Base-by-base conservation (phyloP, 202 grass and related monocot species). In the Musa balbisiana region DNA sequence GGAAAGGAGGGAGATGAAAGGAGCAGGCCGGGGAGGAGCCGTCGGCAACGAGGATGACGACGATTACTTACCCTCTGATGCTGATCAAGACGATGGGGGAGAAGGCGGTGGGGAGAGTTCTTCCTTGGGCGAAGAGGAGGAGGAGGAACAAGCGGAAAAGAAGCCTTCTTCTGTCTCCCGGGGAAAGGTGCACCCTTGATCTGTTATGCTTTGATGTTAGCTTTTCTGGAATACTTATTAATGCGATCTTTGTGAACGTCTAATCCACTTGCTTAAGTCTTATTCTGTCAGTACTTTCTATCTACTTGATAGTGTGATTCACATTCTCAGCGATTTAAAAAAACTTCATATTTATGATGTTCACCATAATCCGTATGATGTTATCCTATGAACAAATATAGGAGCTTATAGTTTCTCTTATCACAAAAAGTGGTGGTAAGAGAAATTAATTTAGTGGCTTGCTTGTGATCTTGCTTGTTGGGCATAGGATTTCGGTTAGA, bases 41-140 rank as follows among this genome's bases (percentile, higher is more conserved):
- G 56, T 12, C 13, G 76, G 76, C 8, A 74, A 75, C 24, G 80
- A 89, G 23, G 89, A 79, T 26, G 93, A 97, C 20, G 90, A 91
- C 24, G 88, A 93, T 54, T 97, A 97, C 86, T 59, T 66, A 51
- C 90, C 88, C 19, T 89, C 86, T 1, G 82, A 92, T 22, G 77
- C 69, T 19, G 72, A 76, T 27, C 19, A 67, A 3, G 73, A 50
- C 2, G 78, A 51, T 22, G 82, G 24, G 21, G 20, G 21, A 25
- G 51, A 74, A 51, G 54, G 69, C 5, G 50, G 79, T 0, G 72
- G 65, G n/a, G 75, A 55, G 56, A 84, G 81, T 17, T 82, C 73
- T 59, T 65, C 67, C 59, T 49, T 74, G 52, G 73, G 55, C 9
- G 76, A 80, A 70, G 73, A 81, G 78, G 71, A 85, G 17, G 77